A percentile compares a stretch with the other conserved stretches of the same genome.
phyloP scores from a whole-genome alignment of 2,329 filamentous ascomycete species.

The Sporothrix globosa region DNA sequence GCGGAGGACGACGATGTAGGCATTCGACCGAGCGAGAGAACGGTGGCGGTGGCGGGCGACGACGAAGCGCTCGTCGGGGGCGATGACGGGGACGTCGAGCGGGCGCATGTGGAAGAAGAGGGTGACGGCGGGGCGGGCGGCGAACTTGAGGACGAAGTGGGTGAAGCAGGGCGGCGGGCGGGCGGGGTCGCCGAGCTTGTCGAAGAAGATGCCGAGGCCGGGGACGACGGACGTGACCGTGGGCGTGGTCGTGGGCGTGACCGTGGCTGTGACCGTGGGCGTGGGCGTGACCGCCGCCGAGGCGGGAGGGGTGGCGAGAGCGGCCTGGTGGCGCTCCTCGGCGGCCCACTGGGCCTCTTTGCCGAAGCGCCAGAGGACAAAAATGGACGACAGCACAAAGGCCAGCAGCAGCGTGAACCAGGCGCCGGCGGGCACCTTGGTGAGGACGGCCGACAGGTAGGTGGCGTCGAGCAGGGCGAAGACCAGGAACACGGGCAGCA shows the following conservation, averaged over 20 bases:
- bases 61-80: slow-evolving; percentile 53
- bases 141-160: slow-evolving; percentile 73
- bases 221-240: slow-evolving; percentile 51
- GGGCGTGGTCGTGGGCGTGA: slow-evolving; percentile 34
- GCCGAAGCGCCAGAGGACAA: slow-evolving; percentile 77
- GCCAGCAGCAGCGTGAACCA: slow-evolving; percentile 76
- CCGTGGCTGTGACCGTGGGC: slow-evolving; percentile 41
- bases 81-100: slow-evolving; percentile 60
- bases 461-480: slow-evolving; percentile 70
- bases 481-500: slow-evolving; percentile 63
- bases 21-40: slow-evolving; percentile 53
- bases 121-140: slow-evolving; percentile 66
- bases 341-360: slow-evolving; percentile 77
- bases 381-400: slow-evolving; percentile 63
- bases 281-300: slow-evolving; percentile 40
- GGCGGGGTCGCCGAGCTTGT: slow-evolving; percentile 69
- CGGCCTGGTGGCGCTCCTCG: slow-evolving; percentile 64
- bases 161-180: slow-evolving; percentile 64
- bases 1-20: slow-evolving; percentile 69
- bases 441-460: slow-evolving; percentile 70
- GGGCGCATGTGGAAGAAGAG: slow-evolving; percentile 75
- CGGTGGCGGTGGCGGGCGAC: slow-evolving; percentile 45
- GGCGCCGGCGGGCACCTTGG: slow-evolving; percentile 73
- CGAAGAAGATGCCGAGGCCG: slow-evolving; percentile 74
- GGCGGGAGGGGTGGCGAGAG: slow-evolving; percentile 42